phyloP scores from a whole-genome alignment of 495 filamentous ascomycete species.

The Daldinia decipiens region DNA sequence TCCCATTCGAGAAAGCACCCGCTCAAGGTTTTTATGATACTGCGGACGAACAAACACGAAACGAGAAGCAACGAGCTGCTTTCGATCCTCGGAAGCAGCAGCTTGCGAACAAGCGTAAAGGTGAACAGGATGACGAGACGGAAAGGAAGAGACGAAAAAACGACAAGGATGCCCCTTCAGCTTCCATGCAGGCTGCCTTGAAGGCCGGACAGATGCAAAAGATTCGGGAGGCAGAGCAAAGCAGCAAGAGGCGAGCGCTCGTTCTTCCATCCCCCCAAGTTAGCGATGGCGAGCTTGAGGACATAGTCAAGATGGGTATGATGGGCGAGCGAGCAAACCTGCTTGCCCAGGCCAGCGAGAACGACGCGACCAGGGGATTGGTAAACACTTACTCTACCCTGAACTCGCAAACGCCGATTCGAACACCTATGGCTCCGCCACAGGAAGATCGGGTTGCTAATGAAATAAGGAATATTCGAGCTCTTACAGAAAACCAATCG shows the following conservation, averaged over 20 bases:
- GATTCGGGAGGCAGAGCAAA: conserved; percentile 94
- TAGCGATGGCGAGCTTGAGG: conserved; percentile 89
- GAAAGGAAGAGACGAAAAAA: conserved; percentile 86
- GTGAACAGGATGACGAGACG: conserved; percentile 82
- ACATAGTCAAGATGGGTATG: conserved; percentile 99
- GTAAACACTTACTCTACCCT: conserved; percentile 85
- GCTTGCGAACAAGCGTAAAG: conserved; percentile 94
- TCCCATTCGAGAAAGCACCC: conserved; percentile 94
- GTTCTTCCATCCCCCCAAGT: conserved; percentile 90
- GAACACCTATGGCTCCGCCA: conserved; percentile 88
- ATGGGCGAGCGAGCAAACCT: conserved; percentile 87
- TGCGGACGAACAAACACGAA: conserved; percentile 76
- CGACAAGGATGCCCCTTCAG: conserved; percentile 80
- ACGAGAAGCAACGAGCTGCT: conserved; percentile 86
- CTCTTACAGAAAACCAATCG: conserved; percentile 94
- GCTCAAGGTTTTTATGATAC: conserved; percentile 96
- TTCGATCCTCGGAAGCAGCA: conserved; percentile 97
- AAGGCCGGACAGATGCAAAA: conserved; percentile 96
- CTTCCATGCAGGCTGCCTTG: conserved; percentile 84
- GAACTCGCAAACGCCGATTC: conserved; percentile 84
- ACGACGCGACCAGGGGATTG: conserved; percentile 84
- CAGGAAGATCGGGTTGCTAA: conserved; percentile 96
- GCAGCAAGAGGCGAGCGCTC: conserved; percentile 85
- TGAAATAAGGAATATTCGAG: conserved; percentile 93
- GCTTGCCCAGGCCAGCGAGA: conserved; percentile 80